Conservation (phyloP, 441 rosid genomes). For the Populus hybrid region DNA sequence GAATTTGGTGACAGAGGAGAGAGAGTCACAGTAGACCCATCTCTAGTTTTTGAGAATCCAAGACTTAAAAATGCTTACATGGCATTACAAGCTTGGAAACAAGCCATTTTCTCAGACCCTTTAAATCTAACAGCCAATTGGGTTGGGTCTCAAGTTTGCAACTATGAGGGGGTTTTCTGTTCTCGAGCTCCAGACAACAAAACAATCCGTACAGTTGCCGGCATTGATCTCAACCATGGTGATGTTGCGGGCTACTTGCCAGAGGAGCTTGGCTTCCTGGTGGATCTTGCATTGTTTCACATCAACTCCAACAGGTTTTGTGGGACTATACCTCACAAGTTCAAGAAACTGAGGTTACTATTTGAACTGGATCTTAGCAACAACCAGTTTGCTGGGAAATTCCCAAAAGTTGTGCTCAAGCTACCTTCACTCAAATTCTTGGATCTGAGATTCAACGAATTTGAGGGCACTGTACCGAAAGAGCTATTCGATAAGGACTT, state of each 20-base stretch:
- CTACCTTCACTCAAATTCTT: constrained; percentile 74
- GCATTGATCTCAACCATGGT: constrained; percentile 87
- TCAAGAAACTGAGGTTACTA: constrained; percentile 47
- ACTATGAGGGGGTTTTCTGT: constrained; percentile 64
- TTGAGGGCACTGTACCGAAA: constrained; percentile 80
- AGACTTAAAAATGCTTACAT: constrained; percentile 69
- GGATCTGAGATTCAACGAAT: constrained; percentile 93
- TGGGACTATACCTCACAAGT: constrained; percentile 76
- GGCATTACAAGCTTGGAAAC: constrained; percentile 92
- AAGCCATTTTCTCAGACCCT: constrained; percentile 90
- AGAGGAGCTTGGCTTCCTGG: constrained; percentile 78
- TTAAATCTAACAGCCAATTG: constrained; percentile 56
- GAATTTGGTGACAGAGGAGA: constrained; percentile 89
- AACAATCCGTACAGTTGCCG: constrained; percentile 72
- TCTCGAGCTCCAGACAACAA: constrained; percentile 63
- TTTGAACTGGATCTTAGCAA: constrained; percentile 96
- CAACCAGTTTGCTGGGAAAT: constrained; percentile 85
- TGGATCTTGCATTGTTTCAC: constrained; percentile 91
- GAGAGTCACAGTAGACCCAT: constrained; percentile 50
- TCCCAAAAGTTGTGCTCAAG: constrained; percentile 60
- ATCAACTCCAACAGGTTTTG: constrained; percentile 87
- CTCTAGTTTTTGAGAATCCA: constrained; percentile 1
- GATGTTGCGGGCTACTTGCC: constrained; percentile 92
- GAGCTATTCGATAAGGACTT: constrained; percentile 72
- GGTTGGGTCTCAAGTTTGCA: constrained; percentile 78